Percentiles rank a stretch among this genome's conserved stretches.
Conservation (phyloP, 140 eudicot genomes). For the Stevia rebaudiana region DNA sequence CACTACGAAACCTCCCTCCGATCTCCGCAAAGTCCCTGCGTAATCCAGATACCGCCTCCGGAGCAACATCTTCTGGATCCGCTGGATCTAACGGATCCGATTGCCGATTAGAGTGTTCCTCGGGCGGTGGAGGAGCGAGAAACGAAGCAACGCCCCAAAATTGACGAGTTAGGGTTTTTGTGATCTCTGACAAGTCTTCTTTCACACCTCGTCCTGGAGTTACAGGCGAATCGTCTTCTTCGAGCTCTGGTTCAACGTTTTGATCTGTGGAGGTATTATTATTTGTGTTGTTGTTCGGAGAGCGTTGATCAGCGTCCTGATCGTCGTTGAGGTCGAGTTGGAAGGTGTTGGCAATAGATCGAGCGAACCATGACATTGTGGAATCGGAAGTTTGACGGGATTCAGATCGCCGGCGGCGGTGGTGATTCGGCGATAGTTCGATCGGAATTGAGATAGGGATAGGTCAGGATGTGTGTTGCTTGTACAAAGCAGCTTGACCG, state of each 20-base stretch:
- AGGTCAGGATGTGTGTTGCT: conserved; percentile 15
- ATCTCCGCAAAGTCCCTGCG: conserved; percentile 78
- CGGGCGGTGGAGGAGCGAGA: conserved; percentile 84
- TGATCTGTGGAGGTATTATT: conserved; percentile 8
- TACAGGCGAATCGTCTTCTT: conserved; percentile 27
- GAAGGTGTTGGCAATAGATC: conserved; percentile 75
- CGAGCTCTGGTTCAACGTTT: conserved; percentile 5
- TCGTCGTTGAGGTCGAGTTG: conserved; percentile 46
- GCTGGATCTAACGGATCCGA: conserved; percentile 29
- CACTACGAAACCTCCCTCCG: conserved; percentile 81
- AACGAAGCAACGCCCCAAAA: conserved; percentile 99
- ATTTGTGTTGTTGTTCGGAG: not conserved
- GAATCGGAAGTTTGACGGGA: not conserved
- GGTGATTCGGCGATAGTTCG: not conserved
- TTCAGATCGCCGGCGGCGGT: conserved; percentile 28
- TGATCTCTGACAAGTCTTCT: conserved; percentile 82
- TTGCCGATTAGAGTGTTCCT: conserved; percentile 16
- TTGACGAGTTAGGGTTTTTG: conserved; percentile 76
- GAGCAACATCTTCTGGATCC: conserved; percentile 35
- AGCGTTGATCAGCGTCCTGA: not conserved
- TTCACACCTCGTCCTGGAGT: conserved; percentile 71
- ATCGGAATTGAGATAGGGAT: conserved; percentile 3
- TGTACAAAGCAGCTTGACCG: conserved; percentile 6
- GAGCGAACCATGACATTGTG: conserved; percentile 80
- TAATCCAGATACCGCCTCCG: conserved; percentile 46